Percentiles rank a stretch among this genome's conserved stretches.
phyloP scores from a whole-genome alignment of 2,329 filamentous ascomycete species.

The Arthrocladium fulminans region DNA sequence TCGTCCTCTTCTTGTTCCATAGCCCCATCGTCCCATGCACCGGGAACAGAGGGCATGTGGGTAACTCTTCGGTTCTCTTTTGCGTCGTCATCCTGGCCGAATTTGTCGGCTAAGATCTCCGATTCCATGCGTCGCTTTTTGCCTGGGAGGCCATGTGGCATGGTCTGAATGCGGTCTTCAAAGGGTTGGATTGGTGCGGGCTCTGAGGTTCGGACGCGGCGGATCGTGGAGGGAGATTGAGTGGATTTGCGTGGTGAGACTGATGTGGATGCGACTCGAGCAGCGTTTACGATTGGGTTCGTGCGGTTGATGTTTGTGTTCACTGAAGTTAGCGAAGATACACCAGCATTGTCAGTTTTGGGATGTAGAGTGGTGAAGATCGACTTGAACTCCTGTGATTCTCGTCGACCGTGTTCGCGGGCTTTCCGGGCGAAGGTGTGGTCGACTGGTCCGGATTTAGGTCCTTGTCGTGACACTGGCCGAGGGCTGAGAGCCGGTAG shows the following conservation, averaged over 20 bases:
- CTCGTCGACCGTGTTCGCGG: conserved; percentile 25
- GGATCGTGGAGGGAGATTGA: conserved; percentile 36
- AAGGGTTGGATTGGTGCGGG: conserved; percentile 19
- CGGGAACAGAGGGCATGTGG: conserved; percentile 17
- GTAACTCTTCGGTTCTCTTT: conserved; percentile 21
- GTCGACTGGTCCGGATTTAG: conserved; percentile 16
- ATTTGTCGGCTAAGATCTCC: conserved; percentile 15
- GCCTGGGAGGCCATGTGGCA: conserved; percentile 24
- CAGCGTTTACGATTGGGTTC: conserved; percentile 12
- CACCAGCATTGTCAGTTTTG: conserved; percentile 9
- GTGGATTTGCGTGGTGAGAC: conserved; percentile 16
- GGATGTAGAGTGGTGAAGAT: conserved; percentile 24
- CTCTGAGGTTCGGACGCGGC: conserved; percentile 32
- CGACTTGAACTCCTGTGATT: conserved; percentile 23
- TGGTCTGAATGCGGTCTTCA: conserved; percentile 20
- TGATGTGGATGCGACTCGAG: conserved; percentile 11
- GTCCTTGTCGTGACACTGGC: background rate
- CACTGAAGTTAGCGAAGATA: conserved; percentile 14
- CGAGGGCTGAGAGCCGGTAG: conserved; percentile 22
- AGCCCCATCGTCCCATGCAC: conserved; percentile 19
- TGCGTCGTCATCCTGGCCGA: conserved; percentile 12
- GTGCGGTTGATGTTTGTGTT: conserved; percentile 19
- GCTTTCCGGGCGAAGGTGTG: conserved; percentile 14
- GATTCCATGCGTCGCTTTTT: conserved; percentile 28
- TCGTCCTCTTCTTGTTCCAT: conserved; percentile 15